These are phyloP conservation scores for Nigrospora sphaerica DNA, from an alignment of 2,329 filamentous ascomycete species.

Conservation along the genomic window DNA sequence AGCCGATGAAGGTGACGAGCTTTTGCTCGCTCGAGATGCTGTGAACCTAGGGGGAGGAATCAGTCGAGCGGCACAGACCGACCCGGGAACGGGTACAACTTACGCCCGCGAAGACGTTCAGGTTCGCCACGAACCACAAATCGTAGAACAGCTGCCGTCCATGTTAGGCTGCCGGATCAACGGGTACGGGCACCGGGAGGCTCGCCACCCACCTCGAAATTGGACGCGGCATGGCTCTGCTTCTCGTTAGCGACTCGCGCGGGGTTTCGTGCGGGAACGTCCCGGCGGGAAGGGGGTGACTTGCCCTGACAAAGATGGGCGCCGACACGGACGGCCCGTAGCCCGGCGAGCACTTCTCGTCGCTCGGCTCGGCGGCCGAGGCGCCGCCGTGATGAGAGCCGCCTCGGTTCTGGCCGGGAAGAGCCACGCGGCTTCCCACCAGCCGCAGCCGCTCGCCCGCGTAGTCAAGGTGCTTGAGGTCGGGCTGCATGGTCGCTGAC, in stretches of 20 bases:
- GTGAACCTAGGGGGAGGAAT: slow-evolving; percentile 11
- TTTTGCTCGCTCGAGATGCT: slow-evolving; percentile 14
- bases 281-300: neutral
- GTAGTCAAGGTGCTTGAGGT: slow-evolving; percentile 11
- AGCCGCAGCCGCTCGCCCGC: slow-evolving; percentile 12
- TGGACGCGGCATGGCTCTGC: slow-evolving; percentile 13
- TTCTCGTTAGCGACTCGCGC: slow-evolving; percentile 3
- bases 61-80: neutral
- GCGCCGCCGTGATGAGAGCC: too few species aligned
- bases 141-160: slow-evolving; percentile 49
- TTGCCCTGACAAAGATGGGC: neutral
- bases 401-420: too few species aligned
- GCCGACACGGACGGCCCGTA: neutral
- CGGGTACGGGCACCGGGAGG: neutral
- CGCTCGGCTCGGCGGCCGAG: too few species aligned
- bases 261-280: neutral
- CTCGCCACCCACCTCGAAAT: slow-evolving; percentile 12
- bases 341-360: neutral
- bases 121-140: slow-evolving; percentile 56
- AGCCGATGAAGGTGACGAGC: slow-evolving; percentile 41
- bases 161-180: neutral
- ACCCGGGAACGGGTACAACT: slow-evolving; percentile 5
- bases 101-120: slow-evolving; percentile 52
- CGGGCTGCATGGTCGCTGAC: neutral
- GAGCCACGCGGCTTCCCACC: slow-evolving; percentile 11